These are phyloP conservation scores for Cichorium intybus DNA, from an alignment of 140 eudicot genomes.

Conservation along the genomic window DNA sequence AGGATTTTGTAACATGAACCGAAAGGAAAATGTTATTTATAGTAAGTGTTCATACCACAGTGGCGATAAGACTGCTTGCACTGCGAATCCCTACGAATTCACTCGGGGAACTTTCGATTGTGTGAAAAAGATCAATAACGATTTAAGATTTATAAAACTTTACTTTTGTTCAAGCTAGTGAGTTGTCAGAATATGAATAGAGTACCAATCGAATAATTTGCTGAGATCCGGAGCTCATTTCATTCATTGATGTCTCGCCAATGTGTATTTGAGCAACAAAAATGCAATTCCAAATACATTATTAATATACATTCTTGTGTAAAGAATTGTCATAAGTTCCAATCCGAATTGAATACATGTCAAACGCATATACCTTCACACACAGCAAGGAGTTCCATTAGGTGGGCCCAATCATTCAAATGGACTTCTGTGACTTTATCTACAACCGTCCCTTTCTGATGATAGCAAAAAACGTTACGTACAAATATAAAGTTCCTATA, in stretches of 20 bases:
- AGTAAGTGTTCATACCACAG: no score
- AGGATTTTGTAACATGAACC: no score
- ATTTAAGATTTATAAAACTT: conserved; percentile 7
- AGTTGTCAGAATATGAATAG: conserved; percentile 3
- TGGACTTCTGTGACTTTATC: conserved; percentile 79
- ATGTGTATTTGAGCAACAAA: conserved; percentile 78
- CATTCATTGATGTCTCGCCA: conserved; percentile 85
- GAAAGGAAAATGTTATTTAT: no score
- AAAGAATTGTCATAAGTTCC: no score
- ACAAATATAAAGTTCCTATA: no score
- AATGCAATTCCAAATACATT: conserved; percentile 6
- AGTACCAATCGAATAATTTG: conserved; percentile 89
- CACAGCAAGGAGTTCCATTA: conserved; percentile 64
- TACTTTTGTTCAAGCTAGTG: conserved; percentile 4
- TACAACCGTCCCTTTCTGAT: conserved; percentile 86
- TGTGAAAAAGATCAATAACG: no score
- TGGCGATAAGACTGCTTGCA: no score
- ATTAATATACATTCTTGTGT: conserved; percentile 18
- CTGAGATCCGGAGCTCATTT: conserved; percentile 92
- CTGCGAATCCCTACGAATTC: no score
- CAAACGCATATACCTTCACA: conserved; percentile 74
- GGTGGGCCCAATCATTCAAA: conserved; percentile 58
- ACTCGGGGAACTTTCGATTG: no score
- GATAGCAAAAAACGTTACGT: conserved; percentile 1
- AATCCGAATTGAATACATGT: no score